Conservation (phyloP, 208 protist genomes). For the Leishmania aethiopica region DNA sequence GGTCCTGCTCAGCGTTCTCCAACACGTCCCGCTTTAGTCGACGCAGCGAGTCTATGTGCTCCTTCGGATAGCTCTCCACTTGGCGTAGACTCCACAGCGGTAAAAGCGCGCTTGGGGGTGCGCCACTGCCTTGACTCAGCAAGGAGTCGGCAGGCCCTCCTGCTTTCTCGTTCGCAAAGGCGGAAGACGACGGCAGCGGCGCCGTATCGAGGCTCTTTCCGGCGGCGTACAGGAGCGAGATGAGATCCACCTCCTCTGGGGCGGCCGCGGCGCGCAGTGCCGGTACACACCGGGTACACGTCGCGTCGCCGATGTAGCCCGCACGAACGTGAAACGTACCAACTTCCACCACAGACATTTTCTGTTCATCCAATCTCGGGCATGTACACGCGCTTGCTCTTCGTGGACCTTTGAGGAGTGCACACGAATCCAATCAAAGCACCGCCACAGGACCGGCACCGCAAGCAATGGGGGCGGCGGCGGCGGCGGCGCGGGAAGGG, state of each 20-base stretch:
- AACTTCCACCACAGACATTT: conserved; percentile 78
- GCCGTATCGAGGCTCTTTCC: conserved; percentile 5
- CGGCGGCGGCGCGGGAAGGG: background rate
- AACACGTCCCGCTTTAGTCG: conserved; percentile 56
- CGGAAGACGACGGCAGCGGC: background rate
- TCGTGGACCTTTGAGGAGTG: background rate
- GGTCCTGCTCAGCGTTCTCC: conserved; percentile 47
- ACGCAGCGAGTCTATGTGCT: conserved; percentile 53
- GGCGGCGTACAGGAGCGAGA: conserved; percentile 46
- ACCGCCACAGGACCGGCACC: background rate
- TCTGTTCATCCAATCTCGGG: background rate
- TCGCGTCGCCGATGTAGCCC: conserved; percentile 78
- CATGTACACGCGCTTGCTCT: background rate
- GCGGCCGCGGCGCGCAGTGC: conserved; percentile 29
- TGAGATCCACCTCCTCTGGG: conserved; percentile 49
- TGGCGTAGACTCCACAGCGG: conserved; percentile 65
- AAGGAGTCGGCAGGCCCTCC: background rate
- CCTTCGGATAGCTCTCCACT: conserved; percentile 40
- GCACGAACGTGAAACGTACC: conserved; percentile 66
- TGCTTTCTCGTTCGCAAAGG: background rate
- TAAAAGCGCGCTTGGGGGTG: conserved; percentile 18
- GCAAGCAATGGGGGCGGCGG: background rate
- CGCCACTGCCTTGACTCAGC: too few relatives aligned
- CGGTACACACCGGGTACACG: conserved; percentile 48
- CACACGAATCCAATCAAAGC: background rate